Conservation (phyloP, 2,329 filamentous ascomycete genomes). For the Aureobasidium sp. region DNA sequence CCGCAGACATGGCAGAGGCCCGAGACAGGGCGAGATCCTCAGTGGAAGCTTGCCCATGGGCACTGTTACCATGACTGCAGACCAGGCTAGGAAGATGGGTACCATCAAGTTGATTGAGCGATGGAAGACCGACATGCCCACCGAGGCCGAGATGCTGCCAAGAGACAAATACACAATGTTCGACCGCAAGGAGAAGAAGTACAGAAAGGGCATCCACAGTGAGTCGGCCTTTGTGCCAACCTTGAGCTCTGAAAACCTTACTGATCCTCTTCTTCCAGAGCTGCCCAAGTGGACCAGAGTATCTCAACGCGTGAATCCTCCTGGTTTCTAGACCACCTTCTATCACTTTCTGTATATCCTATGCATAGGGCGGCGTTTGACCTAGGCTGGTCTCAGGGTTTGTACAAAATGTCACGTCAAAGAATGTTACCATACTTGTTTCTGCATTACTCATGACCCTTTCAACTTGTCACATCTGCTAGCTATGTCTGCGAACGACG, state of each 20-base stretch:
- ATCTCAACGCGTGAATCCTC: constrained; percentile 87
- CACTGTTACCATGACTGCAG: constrained; percentile 19
- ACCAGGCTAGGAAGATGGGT: constrained; percentile 38
- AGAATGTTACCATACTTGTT: constrained; percentile 8
- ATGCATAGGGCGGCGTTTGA: constrained; percentile 15
- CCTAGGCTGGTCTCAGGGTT: constrained; percentile 1
- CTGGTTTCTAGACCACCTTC: constrained; percentile 62
- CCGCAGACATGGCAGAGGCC: constrained; percentile 28
- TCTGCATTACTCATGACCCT: background rate
- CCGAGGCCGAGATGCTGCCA: constrained; percentile 89
- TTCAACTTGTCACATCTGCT: background rate
- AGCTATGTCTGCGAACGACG: constrained; percentile 24
- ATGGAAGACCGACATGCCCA: constrained; percentile 96
- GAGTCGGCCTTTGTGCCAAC: constrained; percentile 33
- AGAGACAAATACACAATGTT: constrained; percentile 98
- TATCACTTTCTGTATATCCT: constrained; percentile 20
- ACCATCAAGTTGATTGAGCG: constrained; percentile 69
- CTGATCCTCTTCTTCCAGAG: constrained; percentile 23
- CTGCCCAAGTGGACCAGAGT: constrained; percentile 80
- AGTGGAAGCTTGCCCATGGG: constrained; percentile 16
- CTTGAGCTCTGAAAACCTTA: constrained; percentile 23
- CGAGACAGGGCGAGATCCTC: constrained; percentile 24
- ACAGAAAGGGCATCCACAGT: constrained; percentile 98
- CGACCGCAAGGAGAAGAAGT: constrained; percentile 90
- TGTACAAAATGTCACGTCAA: constrained; percentile 10